Percentiles rank a stretch among this genome's conserved stretches.
phyloP scores from a whole-genome alignment of 1,284 basidiomycete genomes.

The Sanghuangporus sanghuang region DNA sequence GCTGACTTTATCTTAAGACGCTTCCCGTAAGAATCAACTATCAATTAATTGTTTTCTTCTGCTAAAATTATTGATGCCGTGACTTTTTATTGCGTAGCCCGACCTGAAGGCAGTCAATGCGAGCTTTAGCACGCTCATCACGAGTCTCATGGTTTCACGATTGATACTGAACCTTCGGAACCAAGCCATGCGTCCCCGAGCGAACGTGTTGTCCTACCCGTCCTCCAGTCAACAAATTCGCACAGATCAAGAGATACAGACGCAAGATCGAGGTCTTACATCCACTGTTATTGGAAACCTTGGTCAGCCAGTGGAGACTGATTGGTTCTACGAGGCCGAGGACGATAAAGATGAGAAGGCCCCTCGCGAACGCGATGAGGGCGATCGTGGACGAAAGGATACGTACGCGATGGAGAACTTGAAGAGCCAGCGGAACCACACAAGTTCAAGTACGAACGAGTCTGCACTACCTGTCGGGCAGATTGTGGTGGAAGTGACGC shows the following conservation, averaged over 20 bases:
- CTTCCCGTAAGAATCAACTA: conserved; percentile 8
- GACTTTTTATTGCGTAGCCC: neutral
- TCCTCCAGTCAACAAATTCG: neutral
- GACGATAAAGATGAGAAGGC: neutral
- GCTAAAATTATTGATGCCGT: neutral
- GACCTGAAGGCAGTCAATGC: conserved; percentile 16
- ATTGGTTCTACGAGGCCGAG: conserved; percentile 8
- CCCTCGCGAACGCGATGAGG: neutral
- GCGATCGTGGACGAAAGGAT: neutral
- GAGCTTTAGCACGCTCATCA: conserved; percentile 16
- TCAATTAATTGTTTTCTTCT: neutral
- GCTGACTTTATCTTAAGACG: neutral
- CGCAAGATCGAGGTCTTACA: neutral
- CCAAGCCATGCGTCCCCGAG: conserved; percentile 7
- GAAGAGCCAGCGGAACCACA: neutral
- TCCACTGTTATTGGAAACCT: conserved; percentile 16
- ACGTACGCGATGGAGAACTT: neutral
- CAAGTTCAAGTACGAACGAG: neutral
- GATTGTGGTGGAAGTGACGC: conserved; percentile 14
- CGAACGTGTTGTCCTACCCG: neutral
- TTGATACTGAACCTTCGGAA: conserved; percentile 13
- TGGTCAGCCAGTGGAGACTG: conserved; percentile 4
- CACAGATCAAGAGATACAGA: neutral
- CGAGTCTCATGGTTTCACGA: conserved; percentile 17
- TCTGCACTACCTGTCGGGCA: neutral